Percentiles rank a stretch among this genome's conserved stretches.
phyloP scores from a whole-genome alignment of 1,284 basidiomycete genomes.

The Ganoderma meredithae region DNA sequence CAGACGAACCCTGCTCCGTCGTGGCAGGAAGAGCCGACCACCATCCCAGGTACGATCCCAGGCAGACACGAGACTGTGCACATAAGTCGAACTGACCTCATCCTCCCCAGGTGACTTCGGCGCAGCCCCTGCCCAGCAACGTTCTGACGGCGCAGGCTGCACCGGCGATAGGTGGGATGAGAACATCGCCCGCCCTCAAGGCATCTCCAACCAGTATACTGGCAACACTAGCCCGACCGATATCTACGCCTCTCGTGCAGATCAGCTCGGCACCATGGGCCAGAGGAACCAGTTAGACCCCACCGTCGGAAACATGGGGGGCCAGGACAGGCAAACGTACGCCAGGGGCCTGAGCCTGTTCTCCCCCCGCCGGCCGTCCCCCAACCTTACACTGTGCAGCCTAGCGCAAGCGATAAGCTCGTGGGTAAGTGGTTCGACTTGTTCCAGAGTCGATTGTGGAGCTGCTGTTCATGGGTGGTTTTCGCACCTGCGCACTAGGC shows the following conservation, averaged over 20 bases:
- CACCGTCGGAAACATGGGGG: background rate
- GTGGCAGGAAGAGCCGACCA: background rate
- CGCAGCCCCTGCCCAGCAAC: background rate
- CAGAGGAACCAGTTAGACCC: too few relatives aligned
- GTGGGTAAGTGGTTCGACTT: slow-evolving; percentile 17
- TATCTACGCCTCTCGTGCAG: slow-evolving; percentile 13
- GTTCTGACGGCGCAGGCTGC: background rate
- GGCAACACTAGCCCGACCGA: background rate
- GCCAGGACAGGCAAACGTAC: background rate
- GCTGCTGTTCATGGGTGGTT: background rate
- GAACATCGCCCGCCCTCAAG: background rate
- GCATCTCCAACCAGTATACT: background rate
- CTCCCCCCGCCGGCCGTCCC: background rate
- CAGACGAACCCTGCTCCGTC: background rate
- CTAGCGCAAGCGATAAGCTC: slow-evolving; percentile 16
- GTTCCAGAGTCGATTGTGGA: background rate
- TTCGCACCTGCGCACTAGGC: slow-evolving; percentile 24
- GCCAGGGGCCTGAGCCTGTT: background rate
- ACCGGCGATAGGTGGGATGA: background rate
- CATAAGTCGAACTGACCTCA: background rate
- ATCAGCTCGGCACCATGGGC: slow-evolving; percentile 10
- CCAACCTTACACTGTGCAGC: background rate
- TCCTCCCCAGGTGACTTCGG: background rate
- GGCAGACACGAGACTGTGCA: background rate
- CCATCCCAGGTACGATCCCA: slow-evolving; percentile 1